Conservation (phyloP, 495 filamentous ascomycete genomes). For the Cercophora scortea region DNA sequence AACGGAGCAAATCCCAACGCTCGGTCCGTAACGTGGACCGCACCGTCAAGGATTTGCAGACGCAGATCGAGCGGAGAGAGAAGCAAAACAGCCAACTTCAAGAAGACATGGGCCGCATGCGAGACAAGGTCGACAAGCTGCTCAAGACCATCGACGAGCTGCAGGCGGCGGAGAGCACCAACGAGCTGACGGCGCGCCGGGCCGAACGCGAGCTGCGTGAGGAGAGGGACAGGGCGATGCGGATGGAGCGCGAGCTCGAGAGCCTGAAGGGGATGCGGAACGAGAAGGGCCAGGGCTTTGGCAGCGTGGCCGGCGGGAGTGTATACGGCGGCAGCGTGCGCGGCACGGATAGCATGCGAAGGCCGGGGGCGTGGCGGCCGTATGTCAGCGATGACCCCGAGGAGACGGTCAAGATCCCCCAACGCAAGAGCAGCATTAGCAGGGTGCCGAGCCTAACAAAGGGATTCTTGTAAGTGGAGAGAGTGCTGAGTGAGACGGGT, state of each 20-base stretch:
- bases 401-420: conserved; percentile 42
- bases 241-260: conserved; percentile 84
- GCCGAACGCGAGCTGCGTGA: conserved; percentile 86
- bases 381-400: conserved; percentile 6
- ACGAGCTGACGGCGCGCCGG: conserved; percentile 68
- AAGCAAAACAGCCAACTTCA: conserved; percentile 70
- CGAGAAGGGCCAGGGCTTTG: conserved; percentile 42
- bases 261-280: conserved; percentile 69
- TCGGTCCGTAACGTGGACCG: conserved; percentile 90
- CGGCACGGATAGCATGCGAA: conserved; percentile 27
- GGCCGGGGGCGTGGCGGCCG: conserved; percentile 22
- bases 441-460: conserved; percentile 46
- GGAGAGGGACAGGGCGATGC: conserved; percentile 73
- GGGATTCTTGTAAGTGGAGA: conserved; percentile 38
- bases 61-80: conserved; percentile 86
- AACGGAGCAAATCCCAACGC: conserved; percentile 70
- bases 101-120: conserved; percentile 73
- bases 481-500: neutral
- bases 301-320: conserved; percentile 14
- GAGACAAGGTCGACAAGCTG: conserved; percentile 84
- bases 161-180: conserved; percentile 73
- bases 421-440: conserved; percentile 48
- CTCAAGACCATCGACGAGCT: conserved; percentile 89
- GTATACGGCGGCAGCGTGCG: conserved; percentile 23
- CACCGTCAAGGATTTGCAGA: conserved; percentile 85